A percentile compares a stretch with the other conserved stretches of the same genome.
Conservation (phyloP, 2,329 filamentous ascomycete genomes). For the Stachybotrys elegans region DNA sequence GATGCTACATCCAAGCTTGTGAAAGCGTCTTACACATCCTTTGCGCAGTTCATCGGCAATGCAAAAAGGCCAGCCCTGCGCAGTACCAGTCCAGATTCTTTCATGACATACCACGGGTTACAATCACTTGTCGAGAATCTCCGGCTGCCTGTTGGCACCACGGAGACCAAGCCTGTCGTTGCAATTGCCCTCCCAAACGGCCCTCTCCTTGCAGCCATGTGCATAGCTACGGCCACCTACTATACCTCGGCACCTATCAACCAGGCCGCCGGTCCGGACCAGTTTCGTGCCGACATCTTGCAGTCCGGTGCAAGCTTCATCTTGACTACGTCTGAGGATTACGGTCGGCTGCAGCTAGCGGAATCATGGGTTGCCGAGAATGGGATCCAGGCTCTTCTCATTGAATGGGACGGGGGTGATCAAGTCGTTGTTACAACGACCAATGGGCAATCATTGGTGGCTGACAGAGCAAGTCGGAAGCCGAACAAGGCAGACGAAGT, state of each 20-base stretch:
- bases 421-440: constrained; percentile 25
- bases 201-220: constrained; percentile 44
- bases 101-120: constrained; percentile 27
- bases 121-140: constrained; percentile 27
- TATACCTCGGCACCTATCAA: constrained; percentile 50
- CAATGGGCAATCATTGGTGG: constrained; percentile 9
- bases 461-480: constrained; percentile 4
- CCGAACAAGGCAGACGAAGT: constrained; percentile 42
- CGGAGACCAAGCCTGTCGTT: constrained; percentile 33
- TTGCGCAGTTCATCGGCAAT: constrained; percentile 29
- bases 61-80: constrained; percentile 22
- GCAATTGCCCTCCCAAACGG: constrained; percentile 50
- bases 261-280: constrained; percentile 39
- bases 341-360: constrained; percentile 31
- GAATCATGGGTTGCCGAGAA: constrained; percentile 21
- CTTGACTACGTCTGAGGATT: constrained; percentile 36
- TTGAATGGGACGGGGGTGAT: constrained; percentile 30
- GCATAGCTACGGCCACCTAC: constrained; percentile 42
- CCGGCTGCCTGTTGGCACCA: constrained; percentile 16
- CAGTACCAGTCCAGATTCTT: constrained; percentile 14
- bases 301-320: constrained; percentile 42
- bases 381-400: constrained; percentile 32
- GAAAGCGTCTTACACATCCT: constrained; percentile 28
- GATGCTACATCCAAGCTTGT: constrained; percentile 16
- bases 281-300: constrained; percentile 45